Base-by-base conservation (phyloP, 495 filamentous ascomycete genomes). In the Rusavskia elegans region DNA sequence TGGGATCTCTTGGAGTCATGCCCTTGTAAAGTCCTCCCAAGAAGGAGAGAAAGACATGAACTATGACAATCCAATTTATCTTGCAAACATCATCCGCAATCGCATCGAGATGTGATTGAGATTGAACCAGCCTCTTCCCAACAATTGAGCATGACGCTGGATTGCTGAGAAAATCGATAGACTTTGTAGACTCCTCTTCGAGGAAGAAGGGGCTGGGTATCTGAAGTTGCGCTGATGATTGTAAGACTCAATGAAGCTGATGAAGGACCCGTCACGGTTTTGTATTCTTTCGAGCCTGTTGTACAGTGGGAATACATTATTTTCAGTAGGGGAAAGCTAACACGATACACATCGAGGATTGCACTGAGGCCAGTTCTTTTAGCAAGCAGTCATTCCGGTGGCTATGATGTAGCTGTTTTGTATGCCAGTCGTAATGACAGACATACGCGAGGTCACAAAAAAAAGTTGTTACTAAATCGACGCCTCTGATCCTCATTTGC, bases 1-100 rank as follows among this genome's bases (percentile, higher is more conserved):
- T 61, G 46, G 49, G 59, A 59, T 51, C 38, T 36, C 49, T 57
- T 61, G 59, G 59, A 61, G 59, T 61, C 59, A 57, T 51, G 50
- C 49, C 57, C 25, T 49, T 50, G 20, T 30, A 14, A n/a, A 10
- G 21, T 29, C 1, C 20, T 39, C 1, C 35, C 27, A 17, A 44
- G n/a, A 9, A n/a, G 49, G 49, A 51, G 51, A 19, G 45, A 52
- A 53, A 21, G 42, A 40, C 53, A 59, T 61, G 59, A 61, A 61
- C 59, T 61, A 61, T 61, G 59, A 61, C 59, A 46, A 55, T 59
- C 54, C 55, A 36, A 38, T 57, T 55, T 7, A 7, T 61, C 42
- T 61, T 51, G 57, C 56, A 59, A 55, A 50, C 11, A 40, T 13
- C n/a, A 29, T 20, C n/a, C 35, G n/a, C 44, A 25, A n/a, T 5